Evolutionary conservation across 2,329 filamentous ascomycete genomes (phyloP).

Genomic region (Corinectria fuckeliana): DNA sequence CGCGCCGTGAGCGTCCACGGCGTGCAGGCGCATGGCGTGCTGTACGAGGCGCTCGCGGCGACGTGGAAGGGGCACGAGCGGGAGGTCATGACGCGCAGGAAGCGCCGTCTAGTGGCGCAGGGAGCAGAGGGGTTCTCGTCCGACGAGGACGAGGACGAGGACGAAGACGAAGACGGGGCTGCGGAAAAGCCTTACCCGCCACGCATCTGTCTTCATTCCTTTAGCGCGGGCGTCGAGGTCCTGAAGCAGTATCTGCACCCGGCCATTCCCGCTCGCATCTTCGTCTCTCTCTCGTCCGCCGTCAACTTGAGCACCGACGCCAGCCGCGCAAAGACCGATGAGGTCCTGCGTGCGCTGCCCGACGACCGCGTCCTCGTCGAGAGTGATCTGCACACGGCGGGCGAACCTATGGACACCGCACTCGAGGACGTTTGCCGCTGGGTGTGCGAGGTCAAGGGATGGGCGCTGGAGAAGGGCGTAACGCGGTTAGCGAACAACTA

Average conservation of each 20-base stretch:
- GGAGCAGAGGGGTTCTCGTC: conserved; percentile 55
- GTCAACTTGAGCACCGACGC: conserved; percentile 74
- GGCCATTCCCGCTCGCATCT: conserved; percentile 76
- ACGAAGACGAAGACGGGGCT: conserved; percentile 40
- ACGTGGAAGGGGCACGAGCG: conserved; percentile 76
- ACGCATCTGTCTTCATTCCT: conserved; percentile 92
- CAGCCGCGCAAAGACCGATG: conserved; percentile 58
- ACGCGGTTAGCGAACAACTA: conserved; percentile 75
- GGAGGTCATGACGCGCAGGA: conserved; percentile 63
- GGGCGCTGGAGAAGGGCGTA: conserved; percentile 76
- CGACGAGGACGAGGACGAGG: conserved; percentile 46
- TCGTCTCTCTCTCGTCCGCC: conserved; percentile 84
- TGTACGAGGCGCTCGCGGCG: conserved; percentile 69
- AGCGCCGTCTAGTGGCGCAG: conserved; percentile 58
- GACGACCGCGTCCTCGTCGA: conserved; percentile 83
- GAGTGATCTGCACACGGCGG: conserved; percentile 87
- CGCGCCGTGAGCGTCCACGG: conserved; percentile 74
- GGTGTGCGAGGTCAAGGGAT: conserved; percentile 80
- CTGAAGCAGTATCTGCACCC: conserved; percentile 80
- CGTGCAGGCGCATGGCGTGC: conserved; percentile 75
- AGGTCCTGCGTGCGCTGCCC: conserved; percentile 75
- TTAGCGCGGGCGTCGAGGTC: conserved; percentile 77
- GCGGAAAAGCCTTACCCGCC: conserved; percentile 74
- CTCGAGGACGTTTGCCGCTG: conserved; percentile 78
- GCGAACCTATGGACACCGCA: conserved; percentile 77